A percentile compares a stretch with the other conserved stretches of the same genome.
Conservation (phyloP, 139 green algal species). For the Chlamydomonas asymmetrica region DNA sequence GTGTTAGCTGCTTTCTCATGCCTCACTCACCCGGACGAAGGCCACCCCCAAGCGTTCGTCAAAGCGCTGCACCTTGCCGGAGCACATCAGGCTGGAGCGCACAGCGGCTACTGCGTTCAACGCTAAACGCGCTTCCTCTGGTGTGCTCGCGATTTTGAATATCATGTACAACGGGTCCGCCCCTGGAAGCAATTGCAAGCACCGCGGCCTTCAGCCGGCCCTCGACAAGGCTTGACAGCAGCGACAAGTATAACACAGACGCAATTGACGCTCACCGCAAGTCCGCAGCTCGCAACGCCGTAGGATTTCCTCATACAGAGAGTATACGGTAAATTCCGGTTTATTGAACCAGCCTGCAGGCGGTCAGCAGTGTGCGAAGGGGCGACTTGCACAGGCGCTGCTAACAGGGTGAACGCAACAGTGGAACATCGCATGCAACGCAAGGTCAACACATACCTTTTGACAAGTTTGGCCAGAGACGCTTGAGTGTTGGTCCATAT, state of each 20-base stretch:
- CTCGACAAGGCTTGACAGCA: not conserved
- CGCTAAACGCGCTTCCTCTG: conserved; percentile 15
- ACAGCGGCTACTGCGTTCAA: conserved; percentile 33
- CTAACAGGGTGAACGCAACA: too few species aligned
- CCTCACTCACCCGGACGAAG: conserved; percentile 12
- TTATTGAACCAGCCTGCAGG: conserved; percentile 25
- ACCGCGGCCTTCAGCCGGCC: not conserved
- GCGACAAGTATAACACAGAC: not conserved
- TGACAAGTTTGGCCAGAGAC: conserved; percentile 1
- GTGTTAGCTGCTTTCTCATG: too few species aligned
- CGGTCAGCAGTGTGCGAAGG: too few species aligned
- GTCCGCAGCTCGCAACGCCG: conserved; percentile 14
- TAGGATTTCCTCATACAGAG: conserved; percentile 34
- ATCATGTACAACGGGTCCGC: conserved; percentile 25
- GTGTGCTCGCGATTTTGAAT: conserved; percentile 11
- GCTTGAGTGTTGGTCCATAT: not conserved
- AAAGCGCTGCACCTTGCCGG: conserved; percentile 6
- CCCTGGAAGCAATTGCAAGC: conserved; percentile 1
- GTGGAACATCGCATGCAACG: too few species aligned
- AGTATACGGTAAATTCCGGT: conserved; percentile 22
- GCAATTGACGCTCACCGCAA: conserved; percentile 20
- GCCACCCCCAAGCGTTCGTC: not conserved
- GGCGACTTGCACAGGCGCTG: not conserved
- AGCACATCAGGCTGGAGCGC: conserved; percentile 14
- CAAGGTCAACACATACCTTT: not conserved